phyloP scores from a whole-genome alignment of 192 early-diverging fungal species.

The Thamnidium elegans region DNA sequence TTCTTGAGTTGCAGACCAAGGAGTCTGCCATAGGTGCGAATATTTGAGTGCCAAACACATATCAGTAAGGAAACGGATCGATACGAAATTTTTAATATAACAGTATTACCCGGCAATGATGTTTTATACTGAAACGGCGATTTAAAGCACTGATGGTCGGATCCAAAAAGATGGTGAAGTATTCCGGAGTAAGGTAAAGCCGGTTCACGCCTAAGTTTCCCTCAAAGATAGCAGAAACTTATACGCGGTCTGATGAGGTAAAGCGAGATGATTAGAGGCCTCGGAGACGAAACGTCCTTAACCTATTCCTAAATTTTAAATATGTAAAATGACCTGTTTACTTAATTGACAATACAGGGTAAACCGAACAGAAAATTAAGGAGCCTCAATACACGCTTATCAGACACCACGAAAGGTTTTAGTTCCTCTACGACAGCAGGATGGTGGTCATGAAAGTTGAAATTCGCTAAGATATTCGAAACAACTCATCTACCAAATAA shows the following conservation, averaged over 20 bases:
- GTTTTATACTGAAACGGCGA: conserved; percentile 45
- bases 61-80: conserved; percentile 59
- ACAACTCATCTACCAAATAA: conserved; percentile 58
- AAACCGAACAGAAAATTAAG: conserved; percentile 79
- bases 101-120: conserved; percentile 56
- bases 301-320: conserved; percentile 78
- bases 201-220: conserved; percentile 82
- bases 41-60: conserved; percentile 61
- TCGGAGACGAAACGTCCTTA: conserved; percentile 70
- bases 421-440: conserved; percentile 79
- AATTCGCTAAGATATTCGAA: conserved; percentile 76
- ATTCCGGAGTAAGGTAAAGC: conserved; percentile 79
- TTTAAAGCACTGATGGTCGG: conserved; percentile 70
- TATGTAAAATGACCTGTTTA: conserved; percentile 69
- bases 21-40: conserved; percentile 78
- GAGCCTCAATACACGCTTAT: conserved; percentile 40
- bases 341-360: conserved; percentile 81
- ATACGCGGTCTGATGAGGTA: conserved; percentile 71
- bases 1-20: conserved; percentile 84
- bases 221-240: conserved; percentile 77
- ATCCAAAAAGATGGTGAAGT: conserved; percentile 81
- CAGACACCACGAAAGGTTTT: conserved; percentile 81
- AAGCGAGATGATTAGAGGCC: conserved; percentile 82
- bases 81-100: conserved; percentile 32
- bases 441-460: conserved; percentile 82